These are phyloP conservation scores for Colletotrichum eleusines DNA, from an alignment of 2,329 filamentous ascomycete genomes.

Conservation along the genomic window DNA sequence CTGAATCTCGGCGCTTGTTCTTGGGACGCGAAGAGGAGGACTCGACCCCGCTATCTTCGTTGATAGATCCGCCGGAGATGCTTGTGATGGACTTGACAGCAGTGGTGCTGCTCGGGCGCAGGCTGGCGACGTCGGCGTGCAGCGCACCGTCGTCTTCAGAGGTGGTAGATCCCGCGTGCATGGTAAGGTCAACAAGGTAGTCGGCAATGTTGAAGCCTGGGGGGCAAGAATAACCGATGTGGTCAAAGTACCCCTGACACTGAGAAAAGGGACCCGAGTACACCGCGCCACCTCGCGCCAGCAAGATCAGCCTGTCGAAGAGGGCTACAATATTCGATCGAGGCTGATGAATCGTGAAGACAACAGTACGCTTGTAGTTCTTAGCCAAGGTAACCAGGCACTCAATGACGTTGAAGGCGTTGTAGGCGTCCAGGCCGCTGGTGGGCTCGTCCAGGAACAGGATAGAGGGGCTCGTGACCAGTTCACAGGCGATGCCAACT, in stretches of 20 bases:
- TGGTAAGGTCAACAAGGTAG: conserved; percentile 96
- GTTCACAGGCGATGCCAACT: conserved; percentile 96
- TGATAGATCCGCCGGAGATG: conserved; percentile 79
- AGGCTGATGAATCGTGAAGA: conserved; percentile 98
- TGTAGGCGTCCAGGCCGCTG: conserved; percentile 94
- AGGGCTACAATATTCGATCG: conserved; percentile 98
- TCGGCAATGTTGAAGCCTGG: conserved; percentile 99
- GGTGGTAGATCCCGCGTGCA: conserved; percentile 83
- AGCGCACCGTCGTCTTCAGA: conserved; percentile 69
- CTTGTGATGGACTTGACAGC: conserved; percentile 93
- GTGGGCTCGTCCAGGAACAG: conserved; percentile 98
- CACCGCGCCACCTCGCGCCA: conserved; percentile 89
- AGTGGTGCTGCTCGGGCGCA: conserved; percentile 86
- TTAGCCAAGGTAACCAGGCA: conserved; percentile 95
- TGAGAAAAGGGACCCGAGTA: conserved; percentile 91
- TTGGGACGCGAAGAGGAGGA: conserved; percentile 74
- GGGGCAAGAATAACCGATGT: conserved; percentile 91
- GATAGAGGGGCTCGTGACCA: conserved; percentile 97
- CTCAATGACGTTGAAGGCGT: conserved; percentile 98
- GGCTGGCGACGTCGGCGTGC: conserved; percentile 69
- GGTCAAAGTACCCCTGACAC: conserved; percentile 93
- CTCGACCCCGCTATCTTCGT: conserved; percentile 73
- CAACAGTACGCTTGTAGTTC: conserved; percentile 95
- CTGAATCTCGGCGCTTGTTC: conserved; percentile 79
- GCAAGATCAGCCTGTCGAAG: conserved; percentile 91